Evolutionary conservation across 2,329 filamentous ascomycete species (phyloP), one percentile per base, ranked within the genome.

Genomic region (Coleophoma crateriformis): DNA sequence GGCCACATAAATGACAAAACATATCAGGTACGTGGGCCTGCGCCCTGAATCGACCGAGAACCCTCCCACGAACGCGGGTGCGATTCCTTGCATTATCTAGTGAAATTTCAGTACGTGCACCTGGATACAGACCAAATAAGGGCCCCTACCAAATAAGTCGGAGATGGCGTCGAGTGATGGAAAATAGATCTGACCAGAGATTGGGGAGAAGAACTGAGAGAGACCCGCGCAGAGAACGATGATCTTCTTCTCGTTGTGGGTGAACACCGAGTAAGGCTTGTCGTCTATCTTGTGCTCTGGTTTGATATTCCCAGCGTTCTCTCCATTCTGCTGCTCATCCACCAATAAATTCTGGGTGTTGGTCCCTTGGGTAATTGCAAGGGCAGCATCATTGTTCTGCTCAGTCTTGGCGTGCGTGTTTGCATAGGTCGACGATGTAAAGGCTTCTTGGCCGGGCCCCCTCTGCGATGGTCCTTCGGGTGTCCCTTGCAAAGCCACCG

Each of bases 171-270:
- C 68, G 33, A 80, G 59, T 0, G 76, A 76, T 1, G 77, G 78
- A 44, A 77, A 71, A 64, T 79, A 80, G 32, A 78, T 78, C 40
- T 75, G 69, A 4, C 71, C 33, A 1, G 78, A 79, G 63, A 79
- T 72, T 7, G 78, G 78, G 8, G 77, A 80, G 53, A 81, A 68
- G 55, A 79, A 75, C 59, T 73, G 73, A 15, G 75, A 71, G 37
- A 75, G 57, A 38, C 71, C 69, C 45, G 75, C 73, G 70, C 80
- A 72, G 45, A 62, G 56, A 27, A 74, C 66, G 49, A 81, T 73
- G 70, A 73, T 78, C 50, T 66, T 63, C 60, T 71, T 78, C 53
- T 51, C 33, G 8, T 33, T 47, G 13, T 38, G n/a, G 3, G 43
- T 41, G 35, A 50, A 47, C 10, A 47, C n/a, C 59, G 59, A 47